Base-by-base conservation (phyloP, 2,329 filamentous ascomycete genomes). In the Aspergillus brasiliensis region DNA sequence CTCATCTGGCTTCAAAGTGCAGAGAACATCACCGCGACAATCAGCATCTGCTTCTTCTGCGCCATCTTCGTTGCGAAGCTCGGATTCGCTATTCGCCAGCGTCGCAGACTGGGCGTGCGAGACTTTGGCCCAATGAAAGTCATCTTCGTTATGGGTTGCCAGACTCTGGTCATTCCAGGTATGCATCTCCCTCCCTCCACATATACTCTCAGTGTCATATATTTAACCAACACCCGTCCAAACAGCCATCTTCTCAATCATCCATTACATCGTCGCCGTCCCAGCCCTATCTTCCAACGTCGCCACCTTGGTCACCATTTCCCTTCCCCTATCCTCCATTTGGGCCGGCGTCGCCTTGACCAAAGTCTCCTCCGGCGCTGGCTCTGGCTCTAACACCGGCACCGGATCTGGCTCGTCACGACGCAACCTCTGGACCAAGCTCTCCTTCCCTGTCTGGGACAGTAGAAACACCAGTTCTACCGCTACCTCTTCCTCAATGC, bases 121-220 rank as follows among this genome's bases (percentile, higher is more conserved):
- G 82, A 85, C 57, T 88, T 88, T 68, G 85, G 86, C 8, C 84
- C 86, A 1, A 86, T 90, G 80, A 85, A 88, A 66, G 82, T 88
- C 58, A 84, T 90, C 62, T 88, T 88, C 71, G 82, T 89, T 67
- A 88, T 89, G 82, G 84, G 86, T 51, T 86, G 84, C 62, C 87
- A 89, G 74, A 89, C 87, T 1, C 81, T 90, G 80, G 69, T 87
- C 34, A 78, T 89, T 62, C 88, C 88, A 70, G 83, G 87, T 88
- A 78, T 13, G 34, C 40, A 37, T 19, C 13, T 23, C 15, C 25
- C n/a, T 4, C 8, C 5, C n/a, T 34, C 13, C 31, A n/a, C n/a
- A n/a, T n/a, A n/a, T n/a, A n/a, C 37, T 27, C 11, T 34, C 31
- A 34, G 4, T 13, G 21, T 13, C 8, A 40, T 7, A 23, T 6